These are phyloP conservation scores for Exsudoporus frostii DNA, from an alignment of 768 basidiomycete species.

Conservation along the genomic window DNA sequence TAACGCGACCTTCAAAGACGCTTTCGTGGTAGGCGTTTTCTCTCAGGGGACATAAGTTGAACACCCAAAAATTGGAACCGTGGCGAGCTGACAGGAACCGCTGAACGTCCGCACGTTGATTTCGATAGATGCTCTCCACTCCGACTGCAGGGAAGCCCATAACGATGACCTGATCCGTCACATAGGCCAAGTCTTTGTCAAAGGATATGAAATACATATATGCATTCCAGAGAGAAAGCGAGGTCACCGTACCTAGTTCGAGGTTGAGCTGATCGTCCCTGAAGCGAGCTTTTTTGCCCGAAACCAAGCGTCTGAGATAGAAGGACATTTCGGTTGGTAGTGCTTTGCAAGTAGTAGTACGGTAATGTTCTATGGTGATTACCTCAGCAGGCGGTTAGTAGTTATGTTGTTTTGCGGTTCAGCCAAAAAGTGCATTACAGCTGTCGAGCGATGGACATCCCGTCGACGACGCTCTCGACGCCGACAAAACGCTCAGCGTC, in stretches of 20 bases:
- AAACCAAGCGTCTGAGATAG: conserved; percentile 70
- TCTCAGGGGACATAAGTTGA: conserved; percentile 80
- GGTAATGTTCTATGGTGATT: conserved; percentile 24
- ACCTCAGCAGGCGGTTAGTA: conserved; percentile 9
- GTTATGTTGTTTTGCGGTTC: background rate
- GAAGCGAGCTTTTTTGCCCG: conserved; percentile 78
- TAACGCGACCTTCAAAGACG: conserved; percentile 71
- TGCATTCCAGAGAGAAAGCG: conserved; percentile 14
- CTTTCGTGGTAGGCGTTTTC: conserved; percentile 77
- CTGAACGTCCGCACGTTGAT: conserved; percentile 70
- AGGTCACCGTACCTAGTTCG: conserved; percentile 57
- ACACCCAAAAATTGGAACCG: conserved; percentile 78
- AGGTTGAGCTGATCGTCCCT: conserved; percentile 62
- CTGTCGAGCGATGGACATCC: conserved; percentile 14
- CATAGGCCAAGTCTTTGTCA: conserved; percentile 53
- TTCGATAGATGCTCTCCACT: conserved; percentile 76
- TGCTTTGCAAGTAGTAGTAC: background rate
- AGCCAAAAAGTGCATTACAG: background rate
- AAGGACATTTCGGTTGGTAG: conserved; percentile 41
- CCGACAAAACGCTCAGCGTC: conserved; percentile 56
- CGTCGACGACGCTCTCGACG: conserved; percentile 13
- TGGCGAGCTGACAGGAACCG: conserved; percentile 73
- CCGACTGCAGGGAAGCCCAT: conserved; percentile 86
- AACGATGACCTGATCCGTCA: conserved; percentile 72
- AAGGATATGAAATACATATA: background rate